phyloP scores from a whole-genome alignment of 2,329 filamentous ascomycete species.

The Colletotrichum shisoi region DNA sequence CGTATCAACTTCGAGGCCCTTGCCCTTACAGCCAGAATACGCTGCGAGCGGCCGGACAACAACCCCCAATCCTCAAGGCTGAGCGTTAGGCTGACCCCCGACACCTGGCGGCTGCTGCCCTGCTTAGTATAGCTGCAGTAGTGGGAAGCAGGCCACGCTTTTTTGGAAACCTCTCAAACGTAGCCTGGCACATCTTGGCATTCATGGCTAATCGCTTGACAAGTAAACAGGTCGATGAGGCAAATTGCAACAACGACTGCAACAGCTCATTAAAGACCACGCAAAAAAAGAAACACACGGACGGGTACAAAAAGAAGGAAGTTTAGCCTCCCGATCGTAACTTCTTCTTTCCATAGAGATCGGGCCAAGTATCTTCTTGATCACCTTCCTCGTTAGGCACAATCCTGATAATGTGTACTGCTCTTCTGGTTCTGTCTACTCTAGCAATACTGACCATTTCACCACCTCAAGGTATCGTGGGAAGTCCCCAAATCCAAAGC shows the following conservation, averaged over 20 bases:
- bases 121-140: slow-evolving; percentile 3
- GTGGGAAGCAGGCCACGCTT: slow-evolving; percentile 1
- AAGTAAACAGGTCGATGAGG: slow-evolving; percentile 20
- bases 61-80: slow-evolving; percentile 20
- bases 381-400: background rate
- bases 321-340: background rate
- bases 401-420: background rate
- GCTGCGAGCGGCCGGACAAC: background rate
- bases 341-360: background rate
- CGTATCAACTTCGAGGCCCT: background rate
- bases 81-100: slow-evolving; percentile 25
- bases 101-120: background rate
- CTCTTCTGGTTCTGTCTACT: background rate
- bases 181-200: slow-evolving; percentile 27
- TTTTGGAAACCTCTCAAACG: background rate
- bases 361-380: slow-evolving; percentile 2
- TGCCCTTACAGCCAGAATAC: too few relatives aligned
- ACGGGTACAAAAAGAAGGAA: background rate
- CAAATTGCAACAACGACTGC: background rate
- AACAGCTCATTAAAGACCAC: background rate
- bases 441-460: background rate
- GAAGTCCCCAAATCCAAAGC: slow-evolving; percentile 6
- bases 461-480: background rate
- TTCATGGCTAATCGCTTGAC: slow-evolving; percentile 21
- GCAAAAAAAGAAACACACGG: too few relatives aligned